Evolutionary conservation across 768 basidiomycete species (phyloP).

Genomic region (Mycena capillaripes): DNA sequence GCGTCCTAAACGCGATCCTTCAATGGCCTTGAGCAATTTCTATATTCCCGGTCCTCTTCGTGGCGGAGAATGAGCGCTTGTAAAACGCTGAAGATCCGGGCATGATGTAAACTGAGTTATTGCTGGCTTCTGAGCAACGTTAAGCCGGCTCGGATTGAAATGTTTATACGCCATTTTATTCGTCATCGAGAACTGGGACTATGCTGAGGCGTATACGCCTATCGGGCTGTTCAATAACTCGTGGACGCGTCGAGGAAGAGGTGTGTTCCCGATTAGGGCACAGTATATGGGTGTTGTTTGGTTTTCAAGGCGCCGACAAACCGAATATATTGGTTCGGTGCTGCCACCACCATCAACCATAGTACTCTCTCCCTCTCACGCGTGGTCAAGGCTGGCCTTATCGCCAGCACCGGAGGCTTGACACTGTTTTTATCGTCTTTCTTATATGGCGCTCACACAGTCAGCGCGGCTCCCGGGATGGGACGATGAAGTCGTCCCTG

Average conservation of each 20-base stretch:
- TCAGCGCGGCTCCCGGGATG: slow-evolving; percentile 47
- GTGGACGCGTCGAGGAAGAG: not conserved
- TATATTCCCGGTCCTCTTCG: not conserved
- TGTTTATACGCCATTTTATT: not conserved
- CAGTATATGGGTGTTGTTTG: not conserved
- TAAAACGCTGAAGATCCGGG: slow-evolving; percentile 8
- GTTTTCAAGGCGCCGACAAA: not conserved
- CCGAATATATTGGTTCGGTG: not conserved
- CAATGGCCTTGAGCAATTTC: not conserved
- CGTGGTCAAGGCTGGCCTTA: slow-evolving; percentile 17
- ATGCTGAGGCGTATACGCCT: not conserved
- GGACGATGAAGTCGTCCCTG: slow-evolving; percentile 72
- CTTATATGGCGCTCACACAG: slow-evolving; percentile 32
- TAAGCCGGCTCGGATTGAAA: not conserved
- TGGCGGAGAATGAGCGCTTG: not conserved
- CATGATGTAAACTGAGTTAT: slow-evolving; percentile 16
- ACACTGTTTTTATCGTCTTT: not conserved
- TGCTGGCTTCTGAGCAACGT: not conserved
- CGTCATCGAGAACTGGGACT: not conserved
- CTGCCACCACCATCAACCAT: slow-evolving; percentile 14
- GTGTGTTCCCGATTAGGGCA: not conserved
- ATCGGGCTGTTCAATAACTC: not conserved
- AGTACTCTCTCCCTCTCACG: not conserved
- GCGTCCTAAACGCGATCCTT: not conserved
- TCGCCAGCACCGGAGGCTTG: slow-evolving; percentile 14